A percentile compares a stretch with the other conserved stretches of the same genome.
These are phyloP conservation scores for Trametes meyenii DNA, from an alignment of 768 basidiomycete species.

Conservation along the genomic window DNA sequence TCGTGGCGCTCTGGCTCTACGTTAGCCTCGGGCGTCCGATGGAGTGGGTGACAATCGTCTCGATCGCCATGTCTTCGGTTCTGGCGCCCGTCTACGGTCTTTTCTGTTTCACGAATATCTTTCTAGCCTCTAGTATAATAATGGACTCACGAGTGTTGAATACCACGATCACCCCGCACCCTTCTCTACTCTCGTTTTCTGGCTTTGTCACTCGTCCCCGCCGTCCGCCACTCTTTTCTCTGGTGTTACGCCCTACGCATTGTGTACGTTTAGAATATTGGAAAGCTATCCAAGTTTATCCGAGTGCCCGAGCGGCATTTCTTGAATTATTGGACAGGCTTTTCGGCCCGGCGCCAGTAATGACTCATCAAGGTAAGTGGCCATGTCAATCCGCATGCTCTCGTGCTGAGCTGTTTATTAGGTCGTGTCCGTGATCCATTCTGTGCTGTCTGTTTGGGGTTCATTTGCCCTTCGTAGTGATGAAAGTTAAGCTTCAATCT, in stretches of 20 bases:
- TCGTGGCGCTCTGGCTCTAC: neutral
- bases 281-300: no score
- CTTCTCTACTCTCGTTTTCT: neutral
- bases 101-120: neutral
- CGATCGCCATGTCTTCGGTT: neutral
- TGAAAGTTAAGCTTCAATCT: no score
- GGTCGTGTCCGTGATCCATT: no score
- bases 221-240: neutral
- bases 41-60: neutral
- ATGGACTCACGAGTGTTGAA: constrained; percentile 1
- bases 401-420: no score
- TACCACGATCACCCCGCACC: neutral
- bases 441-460: no score
- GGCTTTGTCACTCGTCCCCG: neutral
- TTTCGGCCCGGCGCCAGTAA: no score
- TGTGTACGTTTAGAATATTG: constrained; percentile 5
- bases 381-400: no score
- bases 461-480: no score
- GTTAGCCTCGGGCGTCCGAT: neutral
- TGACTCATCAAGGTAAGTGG: no score
- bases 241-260: neutral
- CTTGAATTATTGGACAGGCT: no score
- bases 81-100: neutral
- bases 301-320: no score
- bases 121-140: neutral